These are phyloP conservation scores for Erigeron philadelphicus DNA, from an alignment of 140 eudicot genomes.

Conservation along the genomic window DNA sequence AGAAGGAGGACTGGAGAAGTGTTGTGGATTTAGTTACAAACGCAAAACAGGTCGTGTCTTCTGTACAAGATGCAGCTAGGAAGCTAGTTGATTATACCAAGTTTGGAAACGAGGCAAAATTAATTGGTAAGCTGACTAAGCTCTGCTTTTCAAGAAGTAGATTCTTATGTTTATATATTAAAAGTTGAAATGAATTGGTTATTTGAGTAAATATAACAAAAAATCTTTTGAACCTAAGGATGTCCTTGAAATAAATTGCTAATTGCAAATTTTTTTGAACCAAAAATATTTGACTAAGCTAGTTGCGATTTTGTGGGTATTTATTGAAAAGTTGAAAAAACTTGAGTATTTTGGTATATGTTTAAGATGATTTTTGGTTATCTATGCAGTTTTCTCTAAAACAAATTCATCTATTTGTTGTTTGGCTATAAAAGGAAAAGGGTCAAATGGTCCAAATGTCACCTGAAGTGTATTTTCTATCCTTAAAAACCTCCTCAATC, in stretches of 20 bases:
- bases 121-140: background rate
- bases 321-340: no score
- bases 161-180: background rate
- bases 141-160: background rate
- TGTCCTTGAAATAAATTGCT: no score
- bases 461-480: no score
- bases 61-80: slow-evolving; percentile 93
- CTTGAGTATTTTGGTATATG: no score
- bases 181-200: background rate
- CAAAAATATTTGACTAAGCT: no score
- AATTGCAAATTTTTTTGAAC: no score
- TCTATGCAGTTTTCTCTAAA: no score
- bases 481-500: no score
- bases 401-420: no score
- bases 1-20: slow-evolving; percentile 81
- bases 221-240: no score
- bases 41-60: slow-evolving; percentile 78
- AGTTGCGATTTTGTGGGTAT: background rate
- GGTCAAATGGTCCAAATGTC: slow-evolving; percentile 14
- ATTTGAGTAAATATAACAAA: background rate
- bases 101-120: slow-evolving; percentile 39
- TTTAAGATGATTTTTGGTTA: no score
- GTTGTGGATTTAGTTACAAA: slow-evolving; percentile 63
- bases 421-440: background rate
- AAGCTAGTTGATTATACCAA: slow-evolving; percentile 86